Base-by-base conservation (phyloP, 768 basidiomycete genomes). In the Auricularia cornea region DNA sequence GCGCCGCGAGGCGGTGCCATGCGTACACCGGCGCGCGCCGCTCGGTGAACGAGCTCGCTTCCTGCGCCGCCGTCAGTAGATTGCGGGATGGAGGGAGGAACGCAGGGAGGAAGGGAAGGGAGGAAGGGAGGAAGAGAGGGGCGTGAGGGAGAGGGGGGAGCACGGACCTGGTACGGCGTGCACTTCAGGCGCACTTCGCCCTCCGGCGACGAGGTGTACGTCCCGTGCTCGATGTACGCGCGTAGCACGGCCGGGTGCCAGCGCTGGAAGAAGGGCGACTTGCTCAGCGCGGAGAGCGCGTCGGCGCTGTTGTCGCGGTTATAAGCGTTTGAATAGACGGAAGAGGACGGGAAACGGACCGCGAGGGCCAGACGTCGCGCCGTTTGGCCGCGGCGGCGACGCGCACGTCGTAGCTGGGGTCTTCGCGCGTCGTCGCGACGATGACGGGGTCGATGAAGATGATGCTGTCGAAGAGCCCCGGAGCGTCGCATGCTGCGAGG, bases 361-460 rank as follows among this genome's bases (percentile, higher is more conserved):
- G 78, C 11, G 85, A 85, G 1, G 75, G 59, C 93, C 93, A 94
- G 3, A 72, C 72, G 10, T 80, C 78, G 40, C 88, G 81, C 31
- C 93, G 79, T 14, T 70, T 66, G 23, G 93, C 72, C 2, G 90
- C 85, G 6, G 79, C 81, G 1, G 67, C 40, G 1, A 79, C 66
- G 23, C 69, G 62, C 6, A 26, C 33, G 30, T 3, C 3, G 3
- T 12, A 59, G 59, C 3, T 20, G 18, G 16, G 8, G 32, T 51
- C 48, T 35, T 26, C 32, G 8, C 1, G 20, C 31, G 3, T 23
- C 20, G 28, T 60, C 11, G 76, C 71, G 1, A 66, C 60, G 40
- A 90, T 83, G 70, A 95, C 83, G 0, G 94, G 92, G 71, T 97
- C 94, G 30, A 94, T 73, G 28, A 95, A 80, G 48, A 91, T 75